Evolutionary conservation across 352 stramenopile species (phyloP).

Genomic region (Blastocystis sp.): DNA sequence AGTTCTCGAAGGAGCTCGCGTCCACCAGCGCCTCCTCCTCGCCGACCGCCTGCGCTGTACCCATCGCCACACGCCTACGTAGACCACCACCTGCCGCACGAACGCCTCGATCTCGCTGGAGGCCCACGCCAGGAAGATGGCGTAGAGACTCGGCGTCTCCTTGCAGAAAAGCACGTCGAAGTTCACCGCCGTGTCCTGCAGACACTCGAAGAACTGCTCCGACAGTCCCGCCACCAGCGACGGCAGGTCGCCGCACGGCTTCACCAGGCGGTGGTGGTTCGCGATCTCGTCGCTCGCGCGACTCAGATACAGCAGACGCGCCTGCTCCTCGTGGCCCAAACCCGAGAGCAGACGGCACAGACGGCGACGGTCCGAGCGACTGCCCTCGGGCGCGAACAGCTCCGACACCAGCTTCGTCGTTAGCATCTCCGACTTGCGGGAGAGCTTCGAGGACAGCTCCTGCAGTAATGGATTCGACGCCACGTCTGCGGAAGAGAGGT

Average conservation of each 20-base stretch:
- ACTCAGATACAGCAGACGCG: conserved; percentile 5
- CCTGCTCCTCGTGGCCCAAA: not conserved
- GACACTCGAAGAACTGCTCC: conserved; percentile 46
- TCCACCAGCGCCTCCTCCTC: not conserved
- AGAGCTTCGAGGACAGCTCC: conserved; percentile 15
- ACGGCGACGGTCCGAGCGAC: conserved; percentile 29
- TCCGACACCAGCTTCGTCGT: conserved; percentile 4
- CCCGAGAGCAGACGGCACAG: conserved; percentile 25
- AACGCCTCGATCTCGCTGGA: conserved; percentile 30
- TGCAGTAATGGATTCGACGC: conserved; percentile 15
- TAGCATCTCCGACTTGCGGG: conserved; percentile 10
- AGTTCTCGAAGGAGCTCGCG: not conserved
- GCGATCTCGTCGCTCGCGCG: conserved; percentile 17
- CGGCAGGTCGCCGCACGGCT: conserved; percentile 33
- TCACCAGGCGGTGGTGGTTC: conserved; percentile 12
- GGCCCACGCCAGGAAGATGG: conserved; percentile 1
- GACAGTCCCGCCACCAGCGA: conserved; percentile 11
- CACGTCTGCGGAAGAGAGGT: not conserved
- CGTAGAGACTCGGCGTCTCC: not conserved
- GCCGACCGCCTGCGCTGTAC: not conserved
- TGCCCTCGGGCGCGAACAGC: conserved; percentile 2
- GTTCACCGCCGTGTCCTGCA: conserved; percentile 37
- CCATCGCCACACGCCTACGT: not conserved
- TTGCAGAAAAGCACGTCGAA: conserved; percentile 34
- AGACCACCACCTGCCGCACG: not conserved